Percentiles rank a stretch among this genome's conserved stretches.
phyloP scores from a whole-genome alignment of 352 stramenopile species.

The Phytophthora boehmeriae region DNA sequence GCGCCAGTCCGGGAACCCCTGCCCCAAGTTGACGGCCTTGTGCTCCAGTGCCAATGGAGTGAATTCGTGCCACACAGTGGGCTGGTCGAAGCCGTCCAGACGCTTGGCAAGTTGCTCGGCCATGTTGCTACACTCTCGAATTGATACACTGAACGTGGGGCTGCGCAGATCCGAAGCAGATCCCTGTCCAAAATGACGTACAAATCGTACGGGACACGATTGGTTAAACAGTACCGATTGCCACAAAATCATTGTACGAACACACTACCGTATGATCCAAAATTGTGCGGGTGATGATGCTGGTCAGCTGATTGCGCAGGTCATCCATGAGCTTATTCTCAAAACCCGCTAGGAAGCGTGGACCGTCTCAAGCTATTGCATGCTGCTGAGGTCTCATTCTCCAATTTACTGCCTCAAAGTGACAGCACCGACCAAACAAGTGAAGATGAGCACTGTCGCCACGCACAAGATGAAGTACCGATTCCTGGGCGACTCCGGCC shows the following conservation, averaged over 20 bases:
- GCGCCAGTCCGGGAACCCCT: conserved; percentile 95
- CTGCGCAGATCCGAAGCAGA: too few species aligned
- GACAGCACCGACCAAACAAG: background rate
- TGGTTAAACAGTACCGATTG: too few species aligned
- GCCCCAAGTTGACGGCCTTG: conserved; percentile 92
- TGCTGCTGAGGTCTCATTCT: conserved; percentile 10
- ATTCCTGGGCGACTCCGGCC: conserved; percentile 41
- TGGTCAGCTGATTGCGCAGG: background rate
- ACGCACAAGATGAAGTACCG: conserved; percentile 43
- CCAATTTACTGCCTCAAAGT: conserved; percentile 9
- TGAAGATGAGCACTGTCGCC: conserved; percentile 9
- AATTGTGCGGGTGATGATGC: background rate
- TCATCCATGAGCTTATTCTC: background rate
- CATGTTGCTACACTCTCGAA: conserved; percentile 36
- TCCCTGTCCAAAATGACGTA: too few species aligned
- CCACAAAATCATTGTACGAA: too few species aligned
- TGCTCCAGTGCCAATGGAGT: conserved; percentile 89
- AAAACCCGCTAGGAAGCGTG: background rate
- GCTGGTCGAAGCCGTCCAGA: conserved; percentile 75
- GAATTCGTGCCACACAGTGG: conserved; percentile 89
- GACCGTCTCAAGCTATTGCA: background rate
- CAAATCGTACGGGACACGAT: too few species aligned
- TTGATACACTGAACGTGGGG: conserved; percentile 18
- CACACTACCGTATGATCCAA: too few species aligned
- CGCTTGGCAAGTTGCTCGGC: conserved; percentile 63